Conservation (phyloP, 2,329 filamentous ascomycete genomes). For the Didymosphaeria variabile region DNA sequence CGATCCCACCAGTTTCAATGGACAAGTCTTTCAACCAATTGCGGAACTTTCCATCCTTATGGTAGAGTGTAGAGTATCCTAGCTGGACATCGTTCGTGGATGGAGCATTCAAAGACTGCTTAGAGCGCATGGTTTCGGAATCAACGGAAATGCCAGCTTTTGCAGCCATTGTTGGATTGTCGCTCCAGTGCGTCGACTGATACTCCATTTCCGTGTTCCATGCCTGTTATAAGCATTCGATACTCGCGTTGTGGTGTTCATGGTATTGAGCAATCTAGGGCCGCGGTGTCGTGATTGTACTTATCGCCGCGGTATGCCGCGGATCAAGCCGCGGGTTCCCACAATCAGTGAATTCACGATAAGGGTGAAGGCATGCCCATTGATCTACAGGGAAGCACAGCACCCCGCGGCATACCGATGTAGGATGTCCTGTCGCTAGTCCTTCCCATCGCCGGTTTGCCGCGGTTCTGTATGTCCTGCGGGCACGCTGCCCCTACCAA, state of each 20-base stretch:
- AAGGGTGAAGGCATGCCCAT: neutral
- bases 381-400: neutral
- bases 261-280: slow-evolving; percentile 7
- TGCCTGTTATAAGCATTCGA: slow-evolving; percentile 22
- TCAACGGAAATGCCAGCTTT: slow-evolving; percentile 20
- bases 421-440: neutral
- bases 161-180: slow-evolving; percentile 18
- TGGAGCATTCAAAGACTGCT: slow-evolving; percentile 20
- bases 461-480: neutral
- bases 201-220: neutral
- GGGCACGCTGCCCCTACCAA: neutral
- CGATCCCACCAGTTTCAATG: slow-evolving; percentile 33
- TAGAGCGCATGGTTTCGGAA: slow-evolving; percentile 23
- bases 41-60: slow-evolving; percentile 8
- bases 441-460: neutral
- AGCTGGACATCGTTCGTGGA: slow-evolving; percentile 15
- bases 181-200: neutral
- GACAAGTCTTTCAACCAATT: slow-evolving; percentile 26
- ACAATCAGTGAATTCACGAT: neutral
- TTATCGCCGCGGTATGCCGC: slow-evolving; percentile 25
- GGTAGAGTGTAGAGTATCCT: slow-evolving; percentile 8
- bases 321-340: slow-evolving; percentile 15
- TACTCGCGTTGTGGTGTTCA: neutral
- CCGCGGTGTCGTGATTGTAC: slow-evolving; percentile 22
- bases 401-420: slow-evolving; percentile 3